Conservation (phyloP, 2,329 filamentous ascomycete genomes). For the Penicillium hesseltinei region DNA sequence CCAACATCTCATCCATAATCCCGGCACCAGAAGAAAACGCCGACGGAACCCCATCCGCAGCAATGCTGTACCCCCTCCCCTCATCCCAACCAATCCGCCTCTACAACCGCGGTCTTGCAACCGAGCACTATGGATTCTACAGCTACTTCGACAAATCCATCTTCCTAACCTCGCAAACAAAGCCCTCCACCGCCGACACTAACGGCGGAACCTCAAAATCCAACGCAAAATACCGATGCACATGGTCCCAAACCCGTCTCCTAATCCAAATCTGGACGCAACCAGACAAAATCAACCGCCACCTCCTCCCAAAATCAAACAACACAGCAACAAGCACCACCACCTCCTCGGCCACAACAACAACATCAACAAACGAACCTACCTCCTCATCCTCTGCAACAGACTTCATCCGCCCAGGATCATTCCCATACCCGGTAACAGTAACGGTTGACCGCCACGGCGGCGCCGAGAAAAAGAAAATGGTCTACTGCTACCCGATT, state of each 20-base stretch:
- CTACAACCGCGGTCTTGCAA: slow-evolving; percentile 74
- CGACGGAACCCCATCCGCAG: slow-evolving; percentile 71
- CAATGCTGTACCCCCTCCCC: slow-evolving; percentile 68
- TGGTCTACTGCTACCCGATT: slow-evolving; percentile 60
- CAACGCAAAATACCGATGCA: slow-evolving; percentile 52
- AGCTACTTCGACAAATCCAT: slow-evolving; percentile 85
- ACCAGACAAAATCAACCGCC: slow-evolving; percentile 33
- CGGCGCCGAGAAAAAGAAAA: slow-evolving; percentile 53
- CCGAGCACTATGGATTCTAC: slow-evolving; percentile 93
- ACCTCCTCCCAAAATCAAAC: slow-evolving; percentile 21
- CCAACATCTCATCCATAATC: slow-evolving; percentile 55
- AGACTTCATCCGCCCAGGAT: slow-evolving; percentile 53
- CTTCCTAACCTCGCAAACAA: slow-evolving; percentile 62
- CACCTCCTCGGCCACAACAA: slow-evolving; percentile 13
- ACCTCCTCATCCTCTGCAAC: slow-evolving; percentile 38
- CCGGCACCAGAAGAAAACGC: slow-evolving; percentile 61
- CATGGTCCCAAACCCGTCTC: slow-evolving; percentile 61
- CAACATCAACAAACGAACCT: slow-evolving; percentile 18
- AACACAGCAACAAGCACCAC: slow-evolving; percentile 9
- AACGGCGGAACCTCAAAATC: slow-evolving; percentile 51
- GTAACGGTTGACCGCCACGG: slow-evolving; percentile 62
- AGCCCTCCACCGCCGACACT: slow-evolving; percentile 45
- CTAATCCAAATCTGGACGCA: slow-evolving; percentile 64
- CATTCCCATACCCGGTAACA: slow-evolving; percentile 61
- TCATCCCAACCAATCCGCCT: slow-evolving; percentile 74